Evolutionary conservation across 352 stramenopile species (phyloP).

Genomic region (Pythium diclinum): DNA sequence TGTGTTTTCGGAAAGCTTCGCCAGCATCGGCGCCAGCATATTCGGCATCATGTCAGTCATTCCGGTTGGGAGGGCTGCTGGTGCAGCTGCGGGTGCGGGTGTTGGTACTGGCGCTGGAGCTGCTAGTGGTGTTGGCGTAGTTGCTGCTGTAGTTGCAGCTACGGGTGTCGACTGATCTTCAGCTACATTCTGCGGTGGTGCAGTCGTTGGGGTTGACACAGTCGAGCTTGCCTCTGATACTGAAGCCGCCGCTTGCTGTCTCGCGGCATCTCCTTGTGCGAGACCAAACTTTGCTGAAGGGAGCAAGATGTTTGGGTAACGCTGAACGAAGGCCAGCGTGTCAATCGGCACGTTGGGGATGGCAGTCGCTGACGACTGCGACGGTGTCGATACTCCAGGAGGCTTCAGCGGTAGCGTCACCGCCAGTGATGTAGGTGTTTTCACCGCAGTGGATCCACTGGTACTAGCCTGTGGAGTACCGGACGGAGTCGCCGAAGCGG

Average conservation of each 20-base stretch:
- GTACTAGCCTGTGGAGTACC: not conserved
- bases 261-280: constrained; percentile 13
- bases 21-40: constrained; percentile 34
- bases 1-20: constrained; percentile 36
- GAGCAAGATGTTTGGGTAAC: constrained; percentile 67
- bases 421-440: constrained; percentile 17
- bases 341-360: constrained; percentile 35
- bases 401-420: constrained; percentile 21
- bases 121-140: no score
- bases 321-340: constrained; percentile 38
- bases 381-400: constrained; percentile 1
- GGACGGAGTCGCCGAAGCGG: not conserved
- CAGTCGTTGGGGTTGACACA: constrained; percentile 4
- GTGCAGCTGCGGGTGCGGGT: not conserved
- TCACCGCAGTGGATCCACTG: not conserved
- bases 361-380: constrained; percentile 9
- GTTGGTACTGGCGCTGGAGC: not conserved
- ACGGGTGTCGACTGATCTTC: not conserved
- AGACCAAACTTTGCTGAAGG: constrained; percentile 28
- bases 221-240: constrained; percentile 8
- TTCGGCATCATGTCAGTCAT: constrained; percentile 30
- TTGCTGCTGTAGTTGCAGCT: no score
- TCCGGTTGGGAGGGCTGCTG: constrained; percentile 4
- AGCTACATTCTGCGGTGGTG: constrained; percentile 1
- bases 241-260: not conserved